Base-by-base conservation (phyloP, 2,329 filamentous ascomycete genomes). In the Phyllosticta capitalensis region DNA sequence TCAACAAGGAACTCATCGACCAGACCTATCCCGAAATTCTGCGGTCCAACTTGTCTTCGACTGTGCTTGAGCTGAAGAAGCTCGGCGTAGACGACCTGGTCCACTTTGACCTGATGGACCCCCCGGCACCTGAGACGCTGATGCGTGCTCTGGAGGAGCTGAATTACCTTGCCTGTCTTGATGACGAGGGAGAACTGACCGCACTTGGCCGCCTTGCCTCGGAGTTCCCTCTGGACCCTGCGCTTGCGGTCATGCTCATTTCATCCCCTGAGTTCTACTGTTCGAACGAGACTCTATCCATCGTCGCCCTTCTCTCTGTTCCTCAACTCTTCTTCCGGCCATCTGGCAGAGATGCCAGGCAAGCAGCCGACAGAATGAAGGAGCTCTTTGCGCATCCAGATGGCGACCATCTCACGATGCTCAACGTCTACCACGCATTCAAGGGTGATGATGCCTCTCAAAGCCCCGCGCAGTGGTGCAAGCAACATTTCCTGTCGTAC, bases 91-190 rank as follows among this genome's bases (percentile, higher is more conserved):
- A 95, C 66, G 94, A 99, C 74, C 80, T 99, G 55, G 94, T 99
- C 10, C 94, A 99, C 75, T 99, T 99, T 70, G 95, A 99, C 71
- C 81, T 99, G 54, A 97, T 99, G 92, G 94, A 99, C 67, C 94
- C 94, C 22, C 94, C 94, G 0, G 92, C 95, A 1, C 95, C 94
- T 0, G 95, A 99, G 77, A 99, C 95, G 9, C 86, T 99, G 74
- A 99, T 99, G 92, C 86, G 95, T 65, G 94, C 94, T 2, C 79
- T 99, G 21, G 94, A 99, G 74, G 94, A 99, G 76, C 84, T 99
- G 60, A 99, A 99, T 75, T 99, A 96, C 72, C 82, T 99, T 17
- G 91, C 92, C 14, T 97, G 94, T 73, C 83, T 99, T 5, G 92
- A 99, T 69, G 94, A 99, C 67, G 92, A 99, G 65, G 94, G 94